phyloP scores from a whole-genome alignment of 192 early-diverging fungal species.

The Backusella westeae region DNA sequence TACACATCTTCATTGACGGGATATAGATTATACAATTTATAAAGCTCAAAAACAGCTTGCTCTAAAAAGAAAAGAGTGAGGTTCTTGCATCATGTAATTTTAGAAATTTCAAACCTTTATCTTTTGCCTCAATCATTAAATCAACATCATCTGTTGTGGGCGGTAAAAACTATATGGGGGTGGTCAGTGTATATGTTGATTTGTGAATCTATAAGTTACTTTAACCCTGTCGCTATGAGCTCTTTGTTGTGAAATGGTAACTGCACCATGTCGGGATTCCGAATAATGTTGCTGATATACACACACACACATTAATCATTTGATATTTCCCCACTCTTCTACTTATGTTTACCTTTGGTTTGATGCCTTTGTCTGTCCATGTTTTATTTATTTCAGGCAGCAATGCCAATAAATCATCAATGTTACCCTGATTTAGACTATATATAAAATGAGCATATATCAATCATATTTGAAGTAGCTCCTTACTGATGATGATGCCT shows the following conservation, averaged over 20 bases:
- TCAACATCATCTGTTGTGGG: slow-evolving; percentile 45
- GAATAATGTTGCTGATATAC: slow-evolving; percentile 42
- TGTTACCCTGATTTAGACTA: slow-evolving; percentile 27
- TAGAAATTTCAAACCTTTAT: slow-evolving; percentile 33
- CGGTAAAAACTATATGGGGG: slow-evolving; percentile 30
- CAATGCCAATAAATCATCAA: slow-evolving; percentile 15
- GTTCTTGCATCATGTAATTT: background rate
- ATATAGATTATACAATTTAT: slow-evolving; percentile 32
- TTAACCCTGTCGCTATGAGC: slow-evolving; percentile 43
- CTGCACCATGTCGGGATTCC: slow-evolving; percentile 38
- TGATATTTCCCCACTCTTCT: background rate
- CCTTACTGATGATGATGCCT: slow-evolving; percentile 37
- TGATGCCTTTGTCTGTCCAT: slow-evolving; percentile 42
- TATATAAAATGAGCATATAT: background rate
- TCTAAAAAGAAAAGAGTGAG: slow-evolving; percentile 21
- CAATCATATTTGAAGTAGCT: background rate
- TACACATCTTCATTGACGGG: slow-evolving; percentile 20
- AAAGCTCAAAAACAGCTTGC: slow-evolving; percentile 49
- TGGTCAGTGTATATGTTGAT: background rate
- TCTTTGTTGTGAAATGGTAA: slow-evolving; percentile 37
- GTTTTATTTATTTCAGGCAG: slow-evolving; percentile 41
- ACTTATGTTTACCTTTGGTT: slow-evolving; percentile 34
- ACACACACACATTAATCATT: background rate
- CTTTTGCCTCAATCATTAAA: slow-evolving; percentile 58
- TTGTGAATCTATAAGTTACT: background rate